Evolutionary conservation across 2,329 filamentous ascomycete genomes (phyloP).

Genomic region (Penicillium sp.): DNA sequence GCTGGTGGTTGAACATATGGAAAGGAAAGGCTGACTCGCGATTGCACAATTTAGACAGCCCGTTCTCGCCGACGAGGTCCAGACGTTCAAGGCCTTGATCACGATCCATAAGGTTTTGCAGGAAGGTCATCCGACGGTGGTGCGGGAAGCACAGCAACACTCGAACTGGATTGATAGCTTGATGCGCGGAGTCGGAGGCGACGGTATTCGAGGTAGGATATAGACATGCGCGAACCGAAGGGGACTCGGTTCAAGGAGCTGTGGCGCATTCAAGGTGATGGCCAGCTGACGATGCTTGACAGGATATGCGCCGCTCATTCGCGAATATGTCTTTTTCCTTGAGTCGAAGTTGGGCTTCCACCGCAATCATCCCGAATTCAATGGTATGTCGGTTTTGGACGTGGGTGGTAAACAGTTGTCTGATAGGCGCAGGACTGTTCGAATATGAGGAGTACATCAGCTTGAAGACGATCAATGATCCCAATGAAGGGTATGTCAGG

Average conservation of each 20-base stretch:
- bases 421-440: constrained; percentile 59
- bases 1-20: constrained; percentile 1
- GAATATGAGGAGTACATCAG: constrained; percentile 99
- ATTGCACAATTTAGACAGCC: constrained; percentile 60
- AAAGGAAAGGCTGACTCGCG: constrained; percentile 8
- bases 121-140: constrained; percentile 81
- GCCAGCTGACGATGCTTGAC: constrained; percentile 13
- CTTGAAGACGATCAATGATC: constrained; percentile 95
- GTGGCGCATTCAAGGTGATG: constrained; percentile 2
- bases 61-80: constrained; percentile 95
- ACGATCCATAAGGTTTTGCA: constrained; percentile 96
- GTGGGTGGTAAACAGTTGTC: neutral
- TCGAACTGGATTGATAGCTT: constrained; percentile 88
- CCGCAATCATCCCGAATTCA: constrained; percentile 94
- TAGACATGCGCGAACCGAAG: no score
- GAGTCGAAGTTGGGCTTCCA: constrained; percentile 95
- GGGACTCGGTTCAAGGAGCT: neutral
- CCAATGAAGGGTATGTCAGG: constrained; percentile 76
- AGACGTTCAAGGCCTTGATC: constrained; percentile 97
- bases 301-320: constrained; percentile 83
- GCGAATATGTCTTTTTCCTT: constrained; percentile 94
- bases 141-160: constrained; percentile 85
- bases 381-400: constrained; percentile 51
- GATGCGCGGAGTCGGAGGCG: constrained; percentile 72
- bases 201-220: constrained; percentile 66